Conservation (phyloP, 257 asterid species). For the Cynanchum wilfordii region DNA sequence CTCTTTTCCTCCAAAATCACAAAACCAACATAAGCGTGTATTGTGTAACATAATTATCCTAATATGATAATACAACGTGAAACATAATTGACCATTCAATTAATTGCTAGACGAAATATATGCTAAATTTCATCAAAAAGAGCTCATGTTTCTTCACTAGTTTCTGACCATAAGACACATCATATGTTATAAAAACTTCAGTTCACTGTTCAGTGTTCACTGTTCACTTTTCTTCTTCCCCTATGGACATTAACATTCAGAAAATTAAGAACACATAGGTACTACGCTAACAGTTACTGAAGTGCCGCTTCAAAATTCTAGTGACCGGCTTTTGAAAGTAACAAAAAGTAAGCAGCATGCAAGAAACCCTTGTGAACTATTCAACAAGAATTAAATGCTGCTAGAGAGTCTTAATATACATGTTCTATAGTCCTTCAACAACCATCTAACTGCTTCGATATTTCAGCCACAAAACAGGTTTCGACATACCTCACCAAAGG, state of each 20-base stretch:
- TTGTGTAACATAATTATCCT: background rate
- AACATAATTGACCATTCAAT: background rate
- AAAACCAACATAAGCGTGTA: background rate
- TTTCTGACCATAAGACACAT: background rate
- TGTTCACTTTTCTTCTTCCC: background rate
- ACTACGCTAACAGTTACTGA: background rate
- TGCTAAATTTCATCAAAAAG: background rate
- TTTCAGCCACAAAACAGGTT: background rate
- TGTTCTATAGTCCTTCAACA: background rate
- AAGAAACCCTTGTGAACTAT: background rate
- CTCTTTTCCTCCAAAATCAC: background rate
- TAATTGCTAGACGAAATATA: background rate
- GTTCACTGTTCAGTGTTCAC: background rate
- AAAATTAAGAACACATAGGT: background rate
- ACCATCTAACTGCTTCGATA: background rate
- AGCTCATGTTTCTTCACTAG: background rate
- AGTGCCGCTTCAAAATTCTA: background rate
- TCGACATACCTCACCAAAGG: slow-evolving; percentile 75
- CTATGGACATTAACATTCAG: background rate
- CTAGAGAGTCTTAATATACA: background rate
- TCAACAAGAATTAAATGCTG: too few relatives aligned
- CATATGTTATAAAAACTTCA: background rate
- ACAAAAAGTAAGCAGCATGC: background rate
- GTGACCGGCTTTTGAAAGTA: background rate
- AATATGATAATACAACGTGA: background rate